phyloP scores from a whole-genome alignment of 371 early-diverging fungal genomes.

The Encephalitozoon romaleae region DNA sequence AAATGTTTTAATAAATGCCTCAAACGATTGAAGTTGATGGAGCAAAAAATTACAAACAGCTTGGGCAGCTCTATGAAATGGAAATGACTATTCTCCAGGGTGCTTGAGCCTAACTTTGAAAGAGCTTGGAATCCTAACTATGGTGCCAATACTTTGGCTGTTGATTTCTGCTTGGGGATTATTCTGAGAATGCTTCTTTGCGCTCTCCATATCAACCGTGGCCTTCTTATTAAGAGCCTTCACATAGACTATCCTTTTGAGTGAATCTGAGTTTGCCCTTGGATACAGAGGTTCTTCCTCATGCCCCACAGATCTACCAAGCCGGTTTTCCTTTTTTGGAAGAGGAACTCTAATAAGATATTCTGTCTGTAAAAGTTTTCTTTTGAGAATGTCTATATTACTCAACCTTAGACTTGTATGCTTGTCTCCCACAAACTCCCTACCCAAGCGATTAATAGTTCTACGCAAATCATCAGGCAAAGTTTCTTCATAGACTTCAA shows the following conservation, averaged over 20 bases:
- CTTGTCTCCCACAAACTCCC: neutral
- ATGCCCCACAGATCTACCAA: neutral
- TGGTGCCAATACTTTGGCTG: neutral
- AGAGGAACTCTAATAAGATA: constrained; percentile 19
- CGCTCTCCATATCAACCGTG: neutral
- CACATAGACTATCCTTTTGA: neutral
- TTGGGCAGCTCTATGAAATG: neutral
- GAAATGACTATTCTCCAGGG: neutral
- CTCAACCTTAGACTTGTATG: neutral
- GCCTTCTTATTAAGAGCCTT: neutral
- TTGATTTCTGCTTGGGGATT: neutral
- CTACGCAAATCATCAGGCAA: neutral
- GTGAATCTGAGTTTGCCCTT: neutral
- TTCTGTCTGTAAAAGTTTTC: neutral
- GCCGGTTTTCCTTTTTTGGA: neutral
- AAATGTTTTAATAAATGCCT: neutral
- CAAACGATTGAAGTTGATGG: neutral
- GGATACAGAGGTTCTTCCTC: neutral
- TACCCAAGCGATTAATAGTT: neutral
- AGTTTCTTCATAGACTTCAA: neutral
- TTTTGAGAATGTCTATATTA: constrained; percentile 10
- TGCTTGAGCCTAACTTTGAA: neutral
- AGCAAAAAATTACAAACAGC: neutral
- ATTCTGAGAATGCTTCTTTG: neutral
- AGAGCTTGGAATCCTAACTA: neutral